Evolutionary conservation across 148 eudicot genomes (phyloP).

Genomic region (Cornus kousa): DNA sequence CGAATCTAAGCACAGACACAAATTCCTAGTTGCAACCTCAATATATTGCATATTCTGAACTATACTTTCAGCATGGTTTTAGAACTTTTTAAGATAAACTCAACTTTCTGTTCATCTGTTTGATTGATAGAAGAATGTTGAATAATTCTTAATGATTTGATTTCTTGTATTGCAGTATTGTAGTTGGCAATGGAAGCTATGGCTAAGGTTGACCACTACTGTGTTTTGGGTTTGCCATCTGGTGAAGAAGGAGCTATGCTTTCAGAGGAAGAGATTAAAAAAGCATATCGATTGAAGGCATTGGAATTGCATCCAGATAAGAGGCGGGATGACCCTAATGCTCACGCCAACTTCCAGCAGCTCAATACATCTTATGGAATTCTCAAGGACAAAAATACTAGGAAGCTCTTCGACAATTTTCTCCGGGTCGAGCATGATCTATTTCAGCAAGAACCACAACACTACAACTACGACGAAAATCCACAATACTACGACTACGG

Average conservation of each 20-base stretch:
- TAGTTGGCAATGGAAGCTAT: constrained; percentile 12
- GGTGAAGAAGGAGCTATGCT: constrained; percentile 57
- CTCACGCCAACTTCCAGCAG: constrained; percentile 40
- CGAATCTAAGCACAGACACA: too few relatives aligned
- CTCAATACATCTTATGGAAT: constrained; percentile 46
- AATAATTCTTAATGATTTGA: too few relatives aligned
- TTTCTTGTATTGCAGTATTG: neutral
- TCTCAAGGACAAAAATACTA: constrained; percentile 42
- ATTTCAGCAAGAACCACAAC: too few relatives aligned
- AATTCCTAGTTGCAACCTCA: too few relatives aligned
- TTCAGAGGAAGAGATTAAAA: constrained; percentile 39
- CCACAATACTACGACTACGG: too few relatives aligned
- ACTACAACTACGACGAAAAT: too few relatives aligned
- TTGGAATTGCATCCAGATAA: constrained; percentile 61
- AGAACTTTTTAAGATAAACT: neutral
- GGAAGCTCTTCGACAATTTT: constrained; percentile 37
- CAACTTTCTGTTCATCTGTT: too few relatives aligned
- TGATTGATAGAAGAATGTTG: too few relatives aligned
- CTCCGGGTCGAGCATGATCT: constrained; percentile 17
- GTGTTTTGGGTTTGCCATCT: constrained; percentile 49
- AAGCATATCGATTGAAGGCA: constrained; percentile 54
- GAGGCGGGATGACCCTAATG: constrained; percentile 47
- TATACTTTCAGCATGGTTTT: too few relatives aligned
- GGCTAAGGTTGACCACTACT: constrained; percentile 57
- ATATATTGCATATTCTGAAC: too few relatives aligned